Evolutionary conservation across 2,329 filamentous ascomycete genomes (phyloP), one percentile per base, ranked within the genome.

Genomic region (Colletotrichum orchidophilum): DNA sequence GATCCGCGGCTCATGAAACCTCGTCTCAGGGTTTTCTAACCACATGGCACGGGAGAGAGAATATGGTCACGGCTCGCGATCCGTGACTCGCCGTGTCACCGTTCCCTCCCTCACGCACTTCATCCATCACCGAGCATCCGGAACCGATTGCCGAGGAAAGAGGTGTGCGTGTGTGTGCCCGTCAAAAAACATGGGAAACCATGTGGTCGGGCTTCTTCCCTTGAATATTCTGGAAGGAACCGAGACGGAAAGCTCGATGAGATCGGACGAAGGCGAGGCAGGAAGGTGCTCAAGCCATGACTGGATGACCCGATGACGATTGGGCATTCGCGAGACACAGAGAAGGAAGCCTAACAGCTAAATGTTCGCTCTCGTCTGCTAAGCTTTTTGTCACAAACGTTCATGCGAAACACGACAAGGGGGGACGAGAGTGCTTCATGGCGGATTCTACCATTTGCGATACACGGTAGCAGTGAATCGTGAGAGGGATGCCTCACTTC

Each of bases 1-100:
- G 35, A 70, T 61, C 21, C 50, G 63, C 67, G 55, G 67, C 57
- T 61, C 63, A 61, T 57, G 67, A 70, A 70, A 70, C 67, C 61
- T 63, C 61, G 33, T 31, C 49, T 35, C 29, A 11, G 24, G 31
- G 24, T 4, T 46, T 33, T n/a, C n/a, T n/a, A n/a, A n/a, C 54
- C n/a, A 31, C n/a, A 42, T 27, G 50, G 54, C 53, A 18, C 42
- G 3, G 39, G 39, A 42, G 18, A 42, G 15, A 15, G 9, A 7
- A n/a, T 6, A n/a, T 5, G 5, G 2, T 46, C 39, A 21, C 18
- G 39, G 18, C 39, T 1, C 35, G 11, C 3, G 7, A n/a, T 46
- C 18, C 39, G 39, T 46, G 39, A 46, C 39, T 46, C 18, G 39
- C 39, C 39, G n/a, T n/a, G n/a, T n/a, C n/a, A n/a, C n/a, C n/a